Evolutionary conservation across 1,284 basidiomycete species (phyloP).

Genomic region (Stygiomarasmius scandens): DNA sequence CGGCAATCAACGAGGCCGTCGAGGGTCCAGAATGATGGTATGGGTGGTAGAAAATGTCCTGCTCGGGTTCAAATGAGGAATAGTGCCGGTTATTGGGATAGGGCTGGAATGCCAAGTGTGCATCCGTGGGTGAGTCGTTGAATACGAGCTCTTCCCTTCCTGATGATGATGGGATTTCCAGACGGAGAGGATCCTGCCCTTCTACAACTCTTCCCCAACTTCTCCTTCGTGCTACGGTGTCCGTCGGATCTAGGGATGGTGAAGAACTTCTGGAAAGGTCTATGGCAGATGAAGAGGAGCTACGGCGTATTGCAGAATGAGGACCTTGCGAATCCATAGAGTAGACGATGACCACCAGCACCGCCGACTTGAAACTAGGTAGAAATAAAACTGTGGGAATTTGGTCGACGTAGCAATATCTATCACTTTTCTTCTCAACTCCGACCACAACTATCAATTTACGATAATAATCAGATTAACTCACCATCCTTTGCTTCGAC

Average conservation of each 20-base stretch:
- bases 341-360: too few relatives aligned
- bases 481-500: too few relatives aligned
- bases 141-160: too few relatives aligned
- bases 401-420: too few relatives aligned
- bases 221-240: too few relatives aligned
- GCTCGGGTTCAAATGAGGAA: constrained; percentile 13
- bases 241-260: too few relatives aligned
- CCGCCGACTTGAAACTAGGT: too few relatives aligned
- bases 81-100: constrained; percentile 15
- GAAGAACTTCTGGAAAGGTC: constrained; percentile 51
- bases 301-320: constrained; percentile 12
- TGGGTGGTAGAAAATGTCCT: constrained; percentile 38
- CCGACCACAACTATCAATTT: too few relatives aligned
- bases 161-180: constrained; percentile 30
- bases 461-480: too few relatives aligned
- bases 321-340: constrained; percentile 9
- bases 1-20: constrained; percentile 52
- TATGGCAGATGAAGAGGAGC: constrained; percentile 58
- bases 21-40: constrained; percentile 49
- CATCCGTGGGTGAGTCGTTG: constrained; percentile 30
- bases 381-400: too few relatives aligned
- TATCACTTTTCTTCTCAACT: too few relatives aligned
- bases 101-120: constrained; percentile 5
- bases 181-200: constrained; percentile 47
- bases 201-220: constrained; percentile 54